Base-by-base conservation (phyloP, 768 basidiomycete genomes). In the Rhodotorula toruloides region DNA sequence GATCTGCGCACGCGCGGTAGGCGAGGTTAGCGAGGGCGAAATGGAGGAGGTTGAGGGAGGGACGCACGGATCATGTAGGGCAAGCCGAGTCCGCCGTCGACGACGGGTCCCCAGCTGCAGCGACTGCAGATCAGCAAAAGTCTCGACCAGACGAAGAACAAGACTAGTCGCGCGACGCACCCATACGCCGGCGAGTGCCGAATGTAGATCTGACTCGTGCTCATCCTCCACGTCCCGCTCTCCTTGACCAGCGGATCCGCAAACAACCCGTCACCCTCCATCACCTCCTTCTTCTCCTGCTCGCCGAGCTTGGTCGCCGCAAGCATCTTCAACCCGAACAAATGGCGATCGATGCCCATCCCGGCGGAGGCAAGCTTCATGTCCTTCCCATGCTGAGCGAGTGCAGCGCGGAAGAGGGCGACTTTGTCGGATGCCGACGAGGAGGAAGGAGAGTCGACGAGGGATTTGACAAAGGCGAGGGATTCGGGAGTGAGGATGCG, bases 171-270 rank as follows among this genome's bases (percentile, higher is more conserved):
- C 6, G n/a, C 21, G 29, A 32, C 39, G 54, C 40, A 53, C 42
- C 67, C 68, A 58, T 70, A 70, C 10, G 50, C 31, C 39, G 68
- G 68, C 22, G 60, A 16, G 32, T 61, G 37, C 12, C 55, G 37
- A 43, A 65, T 71, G 55, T 67, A 87, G 63, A 97, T 80, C 77
- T 94, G 89, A 70, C 86, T 87, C 31, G 94, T 98, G 49, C 86
- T 89, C 75, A 98, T 79, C 79, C 94, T 91, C 94, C 94, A 98
- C 76, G 93, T 88, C 65, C 94, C 91, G 31, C 85, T 87, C 29
- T 84, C 83, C 57, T 81, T 79, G 49, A 94, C 70, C 74, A 88
- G 79, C 80, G 85, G 87, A 29, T 67, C 60, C 27, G 42, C 49
- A 0, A 67, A 31, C 34, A 67, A 25, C 2, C 59, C 59, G 4